Percentiles rank a stretch among this genome's conserved stretches.
Conservation (phyloP, 2,329 filamentous ascomycete species). For the Cercospora janseana region DNA sequence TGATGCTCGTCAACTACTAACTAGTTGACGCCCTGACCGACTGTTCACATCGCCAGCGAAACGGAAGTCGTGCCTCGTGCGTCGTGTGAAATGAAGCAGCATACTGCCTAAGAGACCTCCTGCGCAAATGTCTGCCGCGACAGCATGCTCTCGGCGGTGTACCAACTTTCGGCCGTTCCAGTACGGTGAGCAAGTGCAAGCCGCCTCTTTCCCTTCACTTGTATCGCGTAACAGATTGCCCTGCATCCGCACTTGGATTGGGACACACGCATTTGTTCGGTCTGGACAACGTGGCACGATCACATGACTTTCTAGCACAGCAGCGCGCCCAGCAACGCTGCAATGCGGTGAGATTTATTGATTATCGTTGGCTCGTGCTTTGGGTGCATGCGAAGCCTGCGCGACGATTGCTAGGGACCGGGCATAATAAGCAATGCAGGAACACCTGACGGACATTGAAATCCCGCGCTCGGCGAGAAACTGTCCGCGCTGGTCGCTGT, state of each 20-base stretch:
- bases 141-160: slow-evolving; percentile 4
- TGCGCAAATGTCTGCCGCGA: too few species aligned
- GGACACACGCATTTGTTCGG: not conserved
- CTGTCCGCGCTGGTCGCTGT: too few species aligned
- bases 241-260: not conserved
- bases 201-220: slow-evolving; percentile 2
- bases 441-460: too few species aligned
- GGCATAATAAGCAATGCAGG: too few species aligned
- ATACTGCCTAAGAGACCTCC: too few species aligned
- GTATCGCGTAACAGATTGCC: not conserved
- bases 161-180: slow-evolving; percentile 2
- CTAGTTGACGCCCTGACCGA: slow-evolving; percentile 6
- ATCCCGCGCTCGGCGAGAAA: too few species aligned
- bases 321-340: not conserved
- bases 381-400: too few species aligned
- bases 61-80: slow-evolving; percentile 11
- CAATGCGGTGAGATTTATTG: not conserved
- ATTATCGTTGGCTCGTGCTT: too few species aligned
- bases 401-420: too few species aligned
- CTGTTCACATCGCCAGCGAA: slow-evolving; percentile 12
- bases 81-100: not conserved
- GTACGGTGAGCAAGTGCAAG: slow-evolving; percentile 4
- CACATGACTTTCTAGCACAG: not conserved
- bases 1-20: not conserved
- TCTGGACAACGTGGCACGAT: not conserved